Evolutionary conservation across 305 asterid species (phyloP).

Genomic region (Fraxinus velutina): DNA sequence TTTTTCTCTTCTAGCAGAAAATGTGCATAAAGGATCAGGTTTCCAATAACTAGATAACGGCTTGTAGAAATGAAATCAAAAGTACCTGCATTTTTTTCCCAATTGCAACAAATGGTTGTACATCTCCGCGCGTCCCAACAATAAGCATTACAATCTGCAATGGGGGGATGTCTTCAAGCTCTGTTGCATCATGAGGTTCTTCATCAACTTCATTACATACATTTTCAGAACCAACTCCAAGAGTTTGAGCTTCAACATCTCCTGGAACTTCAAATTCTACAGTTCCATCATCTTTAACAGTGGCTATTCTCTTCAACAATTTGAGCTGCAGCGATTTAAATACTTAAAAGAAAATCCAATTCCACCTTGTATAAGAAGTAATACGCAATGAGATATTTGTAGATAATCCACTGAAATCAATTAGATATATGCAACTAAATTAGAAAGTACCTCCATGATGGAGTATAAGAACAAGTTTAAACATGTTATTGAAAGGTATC

Average conservation of each 20-base stretch:
- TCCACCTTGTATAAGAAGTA: conserved; percentile 1
- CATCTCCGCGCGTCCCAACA: conserved; percentile 95
- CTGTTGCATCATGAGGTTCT: conserved; percentile 56
- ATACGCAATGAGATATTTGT: conserved; percentile 7
- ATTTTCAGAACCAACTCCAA: conserved; percentile 40
- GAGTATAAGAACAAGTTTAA: conserved; percentile 7
- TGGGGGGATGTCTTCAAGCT: conserved; percentile 64
- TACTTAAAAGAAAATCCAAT: conserved; percentile 35
- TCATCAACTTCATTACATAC: conserved; percentile 49
- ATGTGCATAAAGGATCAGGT: neutral
- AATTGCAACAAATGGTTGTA: conserved; percentile 89
- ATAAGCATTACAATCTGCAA: conserved; percentile 80
- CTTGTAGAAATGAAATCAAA: conserved; percentile 17
- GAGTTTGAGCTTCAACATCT: conserved; percentile 55
- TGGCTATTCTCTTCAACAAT: conserved; percentile 87
- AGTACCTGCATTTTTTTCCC: conserved; percentile 68
- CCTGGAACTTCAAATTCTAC: conserved; percentile 88
- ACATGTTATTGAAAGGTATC: neutral
- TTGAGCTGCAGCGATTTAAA: conserved; percentile 78
- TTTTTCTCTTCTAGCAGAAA: neutral
- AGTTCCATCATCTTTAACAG: conserved; percentile 84
- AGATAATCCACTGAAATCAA: conserved; percentile 7
- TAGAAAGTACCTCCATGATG: neutral
- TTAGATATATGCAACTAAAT: conserved; percentile 1
- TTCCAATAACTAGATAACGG: neutral